Evolutionary conservation across 768 basidiomycete species (phyloP).

Genomic region (Suillus spraguei): DNA sequence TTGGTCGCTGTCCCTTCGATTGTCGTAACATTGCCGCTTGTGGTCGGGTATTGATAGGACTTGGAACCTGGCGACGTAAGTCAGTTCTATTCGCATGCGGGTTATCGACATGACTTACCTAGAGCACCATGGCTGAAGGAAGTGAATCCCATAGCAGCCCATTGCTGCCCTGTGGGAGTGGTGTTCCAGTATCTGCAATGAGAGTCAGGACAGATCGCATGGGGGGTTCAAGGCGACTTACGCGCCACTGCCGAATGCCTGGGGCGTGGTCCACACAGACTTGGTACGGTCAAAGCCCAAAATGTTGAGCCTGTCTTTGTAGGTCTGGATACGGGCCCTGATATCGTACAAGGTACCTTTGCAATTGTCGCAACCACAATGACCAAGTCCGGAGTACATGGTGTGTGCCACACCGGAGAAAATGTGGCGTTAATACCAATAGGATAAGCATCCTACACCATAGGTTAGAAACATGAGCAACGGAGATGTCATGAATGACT

Average conservation of each 20-base stretch:
- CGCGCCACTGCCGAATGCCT: constrained; percentile 66
- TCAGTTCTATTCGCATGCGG: not conserved
- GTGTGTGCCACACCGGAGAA: constrained; percentile 60
- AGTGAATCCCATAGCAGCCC: constrained; percentile 26
- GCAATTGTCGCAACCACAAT: constrained; percentile 77
- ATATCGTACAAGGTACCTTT: constrained; percentile 66
- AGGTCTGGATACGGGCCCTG: constrained; percentile 65
- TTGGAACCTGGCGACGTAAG: constrained; percentile 23
- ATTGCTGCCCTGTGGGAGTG: constrained; percentile 31
- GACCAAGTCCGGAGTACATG: constrained; percentile 66
- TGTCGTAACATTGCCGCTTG: constrained; percentile 21
- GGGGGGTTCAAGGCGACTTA: constrained; percentile 15
- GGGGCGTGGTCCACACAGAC: constrained; percentile 77
- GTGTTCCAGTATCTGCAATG: constrained; percentile 29
- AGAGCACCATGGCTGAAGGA: constrained; percentile 31
- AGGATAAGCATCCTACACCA: constrained; percentile 26
- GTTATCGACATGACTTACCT: constrained; percentile 12
- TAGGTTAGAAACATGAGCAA: not conserved
- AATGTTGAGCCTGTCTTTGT: constrained; percentile 54
- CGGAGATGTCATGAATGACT: constrained; percentile 43
- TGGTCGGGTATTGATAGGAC: constrained; percentile 31
- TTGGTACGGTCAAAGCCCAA: constrained; percentile 69
- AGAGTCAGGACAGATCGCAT: not conserved
- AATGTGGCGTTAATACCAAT: constrained; percentile 62
- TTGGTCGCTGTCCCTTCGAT: constrained; percentile 24